Percentiles rank a stretch among this genome's conserved stretches.
Evolutionary conservation across 345 rosid species (phyloP).

Genomic region (Crucihimalaya himalaica): DNA sequence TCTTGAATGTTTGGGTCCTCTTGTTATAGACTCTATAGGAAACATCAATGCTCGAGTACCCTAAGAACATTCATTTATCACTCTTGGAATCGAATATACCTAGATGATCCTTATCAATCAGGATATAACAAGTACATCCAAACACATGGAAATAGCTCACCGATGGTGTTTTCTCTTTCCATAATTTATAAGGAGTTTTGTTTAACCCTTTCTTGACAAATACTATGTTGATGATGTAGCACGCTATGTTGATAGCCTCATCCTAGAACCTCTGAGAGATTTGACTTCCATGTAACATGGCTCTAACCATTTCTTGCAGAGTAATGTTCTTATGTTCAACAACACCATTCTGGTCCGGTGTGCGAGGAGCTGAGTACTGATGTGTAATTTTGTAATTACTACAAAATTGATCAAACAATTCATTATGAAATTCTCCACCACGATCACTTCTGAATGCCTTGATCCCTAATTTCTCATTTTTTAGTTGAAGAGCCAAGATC

Average conservation of each 20-base stretch:
- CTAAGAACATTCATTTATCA: not conserved
- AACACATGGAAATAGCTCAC: not conserved
- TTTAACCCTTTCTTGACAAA: not conserved
- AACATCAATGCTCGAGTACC: rapidly evolving
- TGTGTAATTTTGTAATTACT: rapidly evolving
- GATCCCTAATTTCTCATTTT: not conserved
- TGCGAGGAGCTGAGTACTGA: not conserved
- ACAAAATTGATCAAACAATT: rapidly evolving
- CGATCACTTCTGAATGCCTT: not conserved
- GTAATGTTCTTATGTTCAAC: not conserved
- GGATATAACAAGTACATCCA: not conserved
- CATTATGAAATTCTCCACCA: not conserved
- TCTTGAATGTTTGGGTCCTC: not conserved
- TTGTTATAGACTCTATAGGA: too few relatives aligned
- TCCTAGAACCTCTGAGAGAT: not conserved
- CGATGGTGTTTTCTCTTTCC: not conserved
- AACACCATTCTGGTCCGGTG: not conserved
- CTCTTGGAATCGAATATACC: not conserved
- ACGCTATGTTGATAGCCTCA: not conserved
- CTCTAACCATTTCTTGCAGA: too few relatives aligned
- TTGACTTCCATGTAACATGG: too few relatives aligned
- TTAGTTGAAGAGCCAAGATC: too few relatives aligned
- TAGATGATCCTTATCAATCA: not conserved
- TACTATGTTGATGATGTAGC: not conserved
- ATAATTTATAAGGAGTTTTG: not conserved